Evolutionary conservation across 2,329 filamentous ascomycete species (phyloP).

Genomic region (Ceratocystis huliohia): DNA sequence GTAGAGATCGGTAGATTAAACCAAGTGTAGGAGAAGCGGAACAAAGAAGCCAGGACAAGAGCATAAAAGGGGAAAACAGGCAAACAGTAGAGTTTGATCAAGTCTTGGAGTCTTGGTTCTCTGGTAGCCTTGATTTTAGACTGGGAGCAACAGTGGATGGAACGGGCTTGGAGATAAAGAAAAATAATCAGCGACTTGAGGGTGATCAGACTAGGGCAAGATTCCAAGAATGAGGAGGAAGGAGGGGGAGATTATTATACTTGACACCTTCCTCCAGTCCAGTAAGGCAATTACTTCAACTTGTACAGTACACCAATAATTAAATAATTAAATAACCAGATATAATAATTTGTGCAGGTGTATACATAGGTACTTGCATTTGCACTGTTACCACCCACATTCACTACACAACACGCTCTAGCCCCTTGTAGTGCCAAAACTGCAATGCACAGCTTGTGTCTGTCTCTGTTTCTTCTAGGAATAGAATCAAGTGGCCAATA

Average conservation of each 20-base stretch:
- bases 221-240: neutral
- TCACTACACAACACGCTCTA: neutral
- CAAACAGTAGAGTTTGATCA: neutral
- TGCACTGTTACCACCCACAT: too few relatives aligned
- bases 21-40: neutral
- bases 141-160: neutral
- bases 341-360: neutral
- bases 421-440: neutral
- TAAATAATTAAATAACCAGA: neutral
- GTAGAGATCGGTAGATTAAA: too few relatives aligned
- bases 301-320: too few relatives aligned
- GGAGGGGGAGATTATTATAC: constrained; percentile 4
- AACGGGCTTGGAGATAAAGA: neutral
- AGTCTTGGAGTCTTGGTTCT: neutral
- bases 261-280: neutral
- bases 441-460: neutral
- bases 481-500: neutral
- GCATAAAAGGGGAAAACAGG: neutral
- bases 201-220: neutral
- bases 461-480: neutral
- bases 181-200: neutral
- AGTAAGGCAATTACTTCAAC: too few relatives aligned
- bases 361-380: neutral
- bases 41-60: neutral
- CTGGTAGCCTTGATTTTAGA: neutral